phyloP scores from a whole-genome alignment of 2,329 filamentous ascomycete genomes.

The Mycogone perniciosa region DNA sequence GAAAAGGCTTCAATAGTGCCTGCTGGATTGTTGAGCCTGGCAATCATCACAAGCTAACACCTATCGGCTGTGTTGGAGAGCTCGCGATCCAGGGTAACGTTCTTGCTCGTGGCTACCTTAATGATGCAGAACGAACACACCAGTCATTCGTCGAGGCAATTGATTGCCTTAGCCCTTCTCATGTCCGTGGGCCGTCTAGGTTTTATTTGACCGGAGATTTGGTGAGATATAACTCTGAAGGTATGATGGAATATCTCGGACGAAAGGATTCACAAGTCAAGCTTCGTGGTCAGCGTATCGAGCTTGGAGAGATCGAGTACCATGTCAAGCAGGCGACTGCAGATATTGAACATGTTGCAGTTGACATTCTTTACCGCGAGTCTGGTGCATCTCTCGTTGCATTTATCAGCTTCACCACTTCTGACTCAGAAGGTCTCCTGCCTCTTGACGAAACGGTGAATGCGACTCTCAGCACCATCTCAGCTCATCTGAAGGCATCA shows the following conservation, averaged over 20 bases:
- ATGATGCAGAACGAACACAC: constrained; percentile 31
- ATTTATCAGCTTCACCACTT: constrained; percentile 1
- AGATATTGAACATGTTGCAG: constrained; percentile 2
- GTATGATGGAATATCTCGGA: constrained; percentile 36
- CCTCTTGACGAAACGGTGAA: neutral
- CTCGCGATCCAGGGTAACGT: constrained; percentile 35
- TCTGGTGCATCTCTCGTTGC: neutral
- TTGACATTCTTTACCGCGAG: constrained; percentile 3
- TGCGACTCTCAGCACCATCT: neutral
- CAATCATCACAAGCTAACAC: constrained; percentile 16
- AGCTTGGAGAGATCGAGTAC: constrained; percentile 26
- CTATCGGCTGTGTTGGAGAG: constrained; percentile 24
- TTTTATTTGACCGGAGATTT: constrained; percentile 42
- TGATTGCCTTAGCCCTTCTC: neutral
- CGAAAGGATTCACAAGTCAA: constrained; percentile 52
- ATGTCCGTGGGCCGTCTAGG: constrained; percentile 3
- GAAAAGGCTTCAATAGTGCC: constrained; percentile 5
- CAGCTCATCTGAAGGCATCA: neutral
- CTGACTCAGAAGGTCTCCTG: neutral
- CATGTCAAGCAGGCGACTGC: neutral
- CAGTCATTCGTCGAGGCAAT: constrained; percentile 41
- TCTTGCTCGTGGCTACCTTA: constrained; percentile 43
- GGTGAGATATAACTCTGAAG: constrained; percentile 31
- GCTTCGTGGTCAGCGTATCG: constrained; percentile 47
- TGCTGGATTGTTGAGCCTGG: constrained; percentile 18